Evolutionary conservation across 805 yeast species (phyloP).

Genomic region (Ogataea ganodermae): DNA sequence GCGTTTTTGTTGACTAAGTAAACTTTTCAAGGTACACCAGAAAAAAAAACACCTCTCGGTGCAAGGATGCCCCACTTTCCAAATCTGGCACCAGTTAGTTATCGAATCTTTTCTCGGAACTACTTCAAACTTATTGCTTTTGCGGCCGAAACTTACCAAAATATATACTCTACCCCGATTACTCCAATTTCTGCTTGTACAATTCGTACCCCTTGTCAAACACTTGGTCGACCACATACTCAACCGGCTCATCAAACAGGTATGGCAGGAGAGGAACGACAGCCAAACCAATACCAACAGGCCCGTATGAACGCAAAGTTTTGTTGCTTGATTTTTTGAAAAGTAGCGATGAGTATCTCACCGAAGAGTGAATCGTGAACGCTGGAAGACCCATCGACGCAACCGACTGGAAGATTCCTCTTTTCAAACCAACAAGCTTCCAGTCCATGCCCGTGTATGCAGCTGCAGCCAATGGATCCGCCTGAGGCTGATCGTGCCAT

Average conservation of each 20-base stretch:
- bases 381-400: conserved; percentile 91
- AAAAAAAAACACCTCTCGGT: neutral
- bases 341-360: conserved; percentile 63
- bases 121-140: too few species aligned
- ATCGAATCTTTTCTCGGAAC: too few species aligned
- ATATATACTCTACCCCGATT: neutral
- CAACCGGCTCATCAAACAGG: conserved; percentile 82
- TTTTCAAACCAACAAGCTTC: conserved; percentile 61
- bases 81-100: too few species aligned
- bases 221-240: conserved; percentile 59
- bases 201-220: conserved; percentile 53
- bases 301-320: conserved; percentile 62
- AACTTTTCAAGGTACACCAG: neutral
- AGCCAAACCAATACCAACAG: conserved; percentile 75
- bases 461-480: conserved; percentile 41
- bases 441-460: conserved; percentile 56
- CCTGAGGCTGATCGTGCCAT: conserved; percentile 57
- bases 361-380: conserved; percentile 77
- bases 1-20: too few species aligned
- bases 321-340: conserved; percentile 57
- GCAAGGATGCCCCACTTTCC: neutral
- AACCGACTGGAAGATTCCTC: conserved; percentile 78
- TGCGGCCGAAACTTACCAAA: neutral
- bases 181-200: conserved; percentile 12
- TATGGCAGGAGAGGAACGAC: conserved; percentile 79